Evolutionary conservation across 176 grass and related monocot genomes (phyloP), one percentile per base, ranked within the genome.

Genomic region (Cenchrus purpureus): DNA sequence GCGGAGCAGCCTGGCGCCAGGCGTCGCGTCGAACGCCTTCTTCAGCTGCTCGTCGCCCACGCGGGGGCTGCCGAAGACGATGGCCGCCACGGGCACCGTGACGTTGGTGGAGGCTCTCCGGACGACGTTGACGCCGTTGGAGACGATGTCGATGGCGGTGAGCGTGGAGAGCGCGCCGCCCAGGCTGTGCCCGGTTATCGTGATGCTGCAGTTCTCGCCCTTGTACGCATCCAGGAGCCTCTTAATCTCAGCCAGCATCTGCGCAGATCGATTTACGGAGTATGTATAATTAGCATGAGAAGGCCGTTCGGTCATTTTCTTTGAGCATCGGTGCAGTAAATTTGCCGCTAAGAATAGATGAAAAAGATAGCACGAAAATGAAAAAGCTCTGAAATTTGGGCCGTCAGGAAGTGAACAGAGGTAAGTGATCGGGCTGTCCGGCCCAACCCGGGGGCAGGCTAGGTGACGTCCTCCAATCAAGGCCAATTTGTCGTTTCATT

Each of bases 21-120:
- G 34, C 65, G 72, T 67, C 1, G 42, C 58, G 40, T 81, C 66
- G 88, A 89, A 94, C 31, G 85, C 84, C 10, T 84, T 89, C 75
- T 82, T 80, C 88, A 95, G 95, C 56, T 82, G 80, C 20, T 73
- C 81, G 86, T 92, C 87, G 44, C 97, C 97, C 57, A 98, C 90
- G 22, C 94, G 91, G 3, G 96, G 97, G 86, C 86, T 83, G 34
- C 86, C 97, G 80, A 95, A 92, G 51, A 89, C 88, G 81, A 94
- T 82, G 7, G 88, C 91, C 3, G 91, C 63, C 50, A 98, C 83
- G 3, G 88, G 93, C 67, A 74, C 68, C 6, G 46, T 57, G 5
- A 0, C 13, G 50, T 17, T 69, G 50, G 19, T 1, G 45, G 45
- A 46, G 71, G 12, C 0, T 2, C 65, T 29, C 15, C 65, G 63